Base-by-base conservation (phyloP, 1,139 yeast genomes). In the Magnusiomyces tetraspermus region DNA sequence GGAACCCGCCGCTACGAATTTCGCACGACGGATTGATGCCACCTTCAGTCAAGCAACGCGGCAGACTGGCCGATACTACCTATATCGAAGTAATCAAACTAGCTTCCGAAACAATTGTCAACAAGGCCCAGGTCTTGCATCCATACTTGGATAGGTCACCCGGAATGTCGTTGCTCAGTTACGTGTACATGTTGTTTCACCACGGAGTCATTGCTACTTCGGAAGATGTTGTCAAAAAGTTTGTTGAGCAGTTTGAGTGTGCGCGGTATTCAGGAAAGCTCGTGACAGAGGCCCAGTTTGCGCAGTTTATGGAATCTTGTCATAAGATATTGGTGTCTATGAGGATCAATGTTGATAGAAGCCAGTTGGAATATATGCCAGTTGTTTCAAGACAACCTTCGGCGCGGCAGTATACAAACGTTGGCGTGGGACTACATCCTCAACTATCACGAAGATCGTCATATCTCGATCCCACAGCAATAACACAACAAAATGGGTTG, bases 201-300 rank as follows among this genome's bases (percentile, higher is more conserved):
- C 63, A 53, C 60, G 62, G 55, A 17, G 51, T 53, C 37, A 58
- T 59, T 8, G 63, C 54, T n/a, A 57, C 52, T 53, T 57, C 53
- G 33, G 61, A 50, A 52, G 58, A 55, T 24, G 52, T 53, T 15
- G 60, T 51, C 54, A 63, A 66, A n/a, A 68, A 58, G 47, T 77
- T 83, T 57, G 69, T 83, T 11, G 71, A 69, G 1, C 66, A 79
- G n/a, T 89, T 88, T 67, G 96, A 89, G 59, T 72, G 72, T 49
- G 74, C 84, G 38, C 72, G 89, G 56, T 90, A 81, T 65, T 79
- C 94, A 1, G 85, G 85, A 1, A 67, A 74, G 24, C 74, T 82
- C 21, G 79, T 88, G 15, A 67, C 75, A 0, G 83, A 84, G 57
- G 71, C 67, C 1, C 83, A 84, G 49, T 80, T 89, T 61, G 69